Conservation (phyloP, 495 filamentous ascomycete genomes). For the Aspergillus indologenus region DNA sequence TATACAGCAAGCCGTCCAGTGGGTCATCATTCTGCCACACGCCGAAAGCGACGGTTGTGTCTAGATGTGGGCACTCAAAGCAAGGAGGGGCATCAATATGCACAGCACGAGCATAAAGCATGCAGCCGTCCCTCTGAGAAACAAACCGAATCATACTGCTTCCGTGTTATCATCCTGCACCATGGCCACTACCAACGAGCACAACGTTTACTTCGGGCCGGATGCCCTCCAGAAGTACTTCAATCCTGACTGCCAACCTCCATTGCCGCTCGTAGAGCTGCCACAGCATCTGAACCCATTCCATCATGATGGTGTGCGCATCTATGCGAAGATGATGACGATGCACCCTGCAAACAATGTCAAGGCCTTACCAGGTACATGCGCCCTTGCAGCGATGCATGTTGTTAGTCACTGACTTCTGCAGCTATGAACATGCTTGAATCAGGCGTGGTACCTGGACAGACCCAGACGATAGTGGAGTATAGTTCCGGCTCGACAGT, state of each 20-base stretch:
- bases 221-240: constrained; percentile 55
- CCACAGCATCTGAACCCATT: constrained; percentile 55
- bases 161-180: constrained; percentile 7
- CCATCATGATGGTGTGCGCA: constrained; percentile 54
- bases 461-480: constrained; percentile 54
- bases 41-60: neutral
- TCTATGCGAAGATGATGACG: constrained; percentile 64
- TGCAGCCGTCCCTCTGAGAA: no score
- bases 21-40: neutral
- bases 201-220: constrained; percentile 55
- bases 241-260: constrained; percentile 53
- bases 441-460: constrained; percentile 37
- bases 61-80: neutral
- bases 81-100: neutral
- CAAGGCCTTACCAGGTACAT: constrained; percentile 58
- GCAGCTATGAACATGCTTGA: constrained; percentile 56
- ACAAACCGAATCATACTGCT: neutral
- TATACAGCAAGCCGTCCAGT: neutral
- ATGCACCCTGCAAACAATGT: constrained; percentile 62
- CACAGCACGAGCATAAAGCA: neutral
- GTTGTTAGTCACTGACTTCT: neutral
- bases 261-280: constrained; percentile 58
- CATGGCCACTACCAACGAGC: constrained; percentile 42
- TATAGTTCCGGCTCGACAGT: constrained; percentile 63
- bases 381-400: neutral